These are phyloP conservation scores for Phytophthora cajani DNA, from an alignment of 352 stramenopile species.

Conservation along the genomic window DNA sequence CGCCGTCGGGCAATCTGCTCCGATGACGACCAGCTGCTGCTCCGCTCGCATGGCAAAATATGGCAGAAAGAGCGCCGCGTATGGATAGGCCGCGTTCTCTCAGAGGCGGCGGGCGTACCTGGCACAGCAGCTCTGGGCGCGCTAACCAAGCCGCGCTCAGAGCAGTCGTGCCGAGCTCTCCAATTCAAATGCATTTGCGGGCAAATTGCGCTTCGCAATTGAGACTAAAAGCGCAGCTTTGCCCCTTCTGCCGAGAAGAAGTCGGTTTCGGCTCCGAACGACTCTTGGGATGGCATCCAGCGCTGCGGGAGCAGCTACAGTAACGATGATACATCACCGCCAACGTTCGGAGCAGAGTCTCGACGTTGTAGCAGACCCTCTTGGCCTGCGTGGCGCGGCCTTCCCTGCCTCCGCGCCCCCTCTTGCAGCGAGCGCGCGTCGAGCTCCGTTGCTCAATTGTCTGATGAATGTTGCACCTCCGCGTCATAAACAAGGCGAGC, in stretches of 20 bases:
- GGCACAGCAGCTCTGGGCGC: too few species aligned
- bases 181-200: too few species aligned
- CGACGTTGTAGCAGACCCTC: background rate
- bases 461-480: conserved; percentile 5
- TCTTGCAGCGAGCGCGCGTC: conserved; percentile 2
- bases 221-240: too few species aligned
- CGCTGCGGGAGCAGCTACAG: background rate
- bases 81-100: background rate
- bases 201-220: too few species aligned
- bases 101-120: background rate
- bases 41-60: background rate
- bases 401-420: conserved; percentile 4
- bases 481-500: conserved; percentile 15
- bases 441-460: conserved; percentile 16
- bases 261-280: conserved; percentile 5
- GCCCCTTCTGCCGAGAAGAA: background rate
- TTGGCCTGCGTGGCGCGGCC: too few species aligned
- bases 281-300: conserved; percentile 6
- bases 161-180: too few species aligned
- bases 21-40: background rate
- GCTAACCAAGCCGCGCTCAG: too few species aligned
- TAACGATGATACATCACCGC: too few species aligned
- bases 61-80: background rate
- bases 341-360: too few species aligned
- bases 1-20: too few species aligned